These are phyloP conservation scores for Zelopaecilomyces penicillatus DNA, from an alignment of 2,329 filamentous ascomycete species.

Conservation along the genomic window DNA sequence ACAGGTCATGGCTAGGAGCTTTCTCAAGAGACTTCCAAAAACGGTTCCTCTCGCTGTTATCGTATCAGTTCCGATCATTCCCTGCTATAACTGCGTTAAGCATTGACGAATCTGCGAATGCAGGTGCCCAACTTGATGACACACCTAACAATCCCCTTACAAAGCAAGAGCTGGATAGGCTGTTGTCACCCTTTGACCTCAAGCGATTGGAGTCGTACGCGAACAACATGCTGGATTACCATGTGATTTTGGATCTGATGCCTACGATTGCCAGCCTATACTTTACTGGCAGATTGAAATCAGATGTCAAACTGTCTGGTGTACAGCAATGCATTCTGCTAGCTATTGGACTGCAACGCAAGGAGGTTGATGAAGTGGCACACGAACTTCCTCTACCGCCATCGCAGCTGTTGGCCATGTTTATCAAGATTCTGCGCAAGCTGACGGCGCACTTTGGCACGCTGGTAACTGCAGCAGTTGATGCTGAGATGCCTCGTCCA, in stretches of 20 bases:
- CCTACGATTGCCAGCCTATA: constrained; percentile 75
- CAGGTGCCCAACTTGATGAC: constrained; percentile 59
- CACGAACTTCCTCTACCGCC: constrained; percentile 66
- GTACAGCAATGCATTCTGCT: constrained; percentile 81
- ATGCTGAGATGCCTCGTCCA: constrained; percentile 53
- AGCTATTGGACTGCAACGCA: constrained; percentile 85
- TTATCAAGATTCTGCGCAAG: constrained; percentile 92
- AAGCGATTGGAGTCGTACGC: constrained; percentile 93
- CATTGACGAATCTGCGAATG: constrained; percentile 76
- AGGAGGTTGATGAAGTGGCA: constrained; percentile 72
- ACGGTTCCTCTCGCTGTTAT: constrained; percentile 82
- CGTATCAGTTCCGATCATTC: constrained; percentile 87
- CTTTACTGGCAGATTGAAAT: constrained; percentile 69
- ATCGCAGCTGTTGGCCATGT: constrained; percentile 87
- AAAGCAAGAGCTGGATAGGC: constrained; percentile 66
- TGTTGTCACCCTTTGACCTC: constrained; percentile 84
- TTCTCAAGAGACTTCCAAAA: constrained; percentile 91
- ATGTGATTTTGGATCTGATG: constrained; percentile 89
- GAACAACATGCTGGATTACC: constrained; percentile 95
- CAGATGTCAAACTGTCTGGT: constrained; percentile 62
- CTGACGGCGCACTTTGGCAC: constrained; percentile 68
- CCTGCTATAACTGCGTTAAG: constrained; percentile 69
- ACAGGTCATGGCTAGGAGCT: constrained; percentile 78
- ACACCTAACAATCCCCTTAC: constrained; percentile 46
- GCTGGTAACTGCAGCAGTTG: constrained; percentile 66